Percentiles rank a stretch among this genome's conserved stretches.
These are phyloP conservation scores for Kodamaea fungicola DNA, from an alignment of 1,139 yeast genomes.

Conservation along the genomic window DNA sequence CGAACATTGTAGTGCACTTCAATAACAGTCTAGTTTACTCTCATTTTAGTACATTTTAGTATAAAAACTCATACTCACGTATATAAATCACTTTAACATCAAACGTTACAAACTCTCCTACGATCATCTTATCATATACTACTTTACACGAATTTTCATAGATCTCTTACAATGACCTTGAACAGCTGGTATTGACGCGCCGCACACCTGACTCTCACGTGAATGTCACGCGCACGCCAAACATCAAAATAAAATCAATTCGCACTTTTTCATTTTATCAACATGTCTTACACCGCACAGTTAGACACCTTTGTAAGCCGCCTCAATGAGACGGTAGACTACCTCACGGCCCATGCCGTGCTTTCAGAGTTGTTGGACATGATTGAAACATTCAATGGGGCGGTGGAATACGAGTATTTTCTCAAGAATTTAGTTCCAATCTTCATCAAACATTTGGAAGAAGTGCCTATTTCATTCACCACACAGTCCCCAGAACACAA, in stretches of 20 bases:
- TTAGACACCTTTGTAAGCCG: constrained; percentile 61
- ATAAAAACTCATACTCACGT: no score
- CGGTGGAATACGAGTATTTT: constrained; percentile 73
- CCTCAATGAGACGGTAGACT: constrained; percentile 53
- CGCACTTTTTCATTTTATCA: constrained; percentile 16
- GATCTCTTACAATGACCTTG: no score
- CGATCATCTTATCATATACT: no score
- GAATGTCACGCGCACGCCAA: constrained; percentile 8
- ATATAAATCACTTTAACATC: no score
- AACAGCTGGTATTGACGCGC: background rate
- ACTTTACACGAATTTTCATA: no score
- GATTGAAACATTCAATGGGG: constrained; percentile 77
- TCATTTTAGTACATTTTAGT: no score
- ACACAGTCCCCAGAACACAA: constrained; percentile 67
- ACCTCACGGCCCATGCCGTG: constrained; percentile 57
- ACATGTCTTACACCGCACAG: constrained; percentile 38
- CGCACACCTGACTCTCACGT: constrained; percentile 6
- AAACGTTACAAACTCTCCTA: no score
- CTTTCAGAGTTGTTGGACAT: constrained; percentile 83
- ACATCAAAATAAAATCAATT: constrained; percentile 9
- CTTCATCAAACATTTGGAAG: constrained; percentile 55
- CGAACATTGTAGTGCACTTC: no score
- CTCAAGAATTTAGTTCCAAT: constrained; percentile 60
- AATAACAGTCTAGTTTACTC: no score
- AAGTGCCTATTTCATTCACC: constrained; percentile 70